These are phyloP conservation scores for Penicillium sp. DNA, from an alignment of 2,329 filamentous ascomycete genomes.

Conservation along the genomic window DNA sequence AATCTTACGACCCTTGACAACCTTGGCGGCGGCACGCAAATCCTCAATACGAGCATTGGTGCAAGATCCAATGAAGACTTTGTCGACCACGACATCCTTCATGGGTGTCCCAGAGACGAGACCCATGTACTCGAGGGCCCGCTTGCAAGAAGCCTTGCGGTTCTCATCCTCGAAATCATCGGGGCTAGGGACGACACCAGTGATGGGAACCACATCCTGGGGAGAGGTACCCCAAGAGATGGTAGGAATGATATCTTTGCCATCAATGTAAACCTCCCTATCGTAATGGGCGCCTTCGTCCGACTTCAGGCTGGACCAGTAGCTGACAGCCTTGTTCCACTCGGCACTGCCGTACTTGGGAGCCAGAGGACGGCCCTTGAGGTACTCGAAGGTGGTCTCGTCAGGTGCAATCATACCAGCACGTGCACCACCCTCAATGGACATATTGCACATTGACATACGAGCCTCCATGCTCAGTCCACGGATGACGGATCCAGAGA, in stretches of 20 bases:
- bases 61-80: slow-evolving; percentile 97
- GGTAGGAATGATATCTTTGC: slow-evolving; percentile 88
- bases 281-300: slow-evolving; percentile 90
- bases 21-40: slow-evolving; percentile 77
- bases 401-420: slow-evolving; percentile 97
- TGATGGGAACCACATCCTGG: slow-evolving; percentile 94
- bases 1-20: slow-evolving; percentile 84
- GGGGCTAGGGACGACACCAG: slow-evolving; percentile 82
- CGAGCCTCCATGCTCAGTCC: slow-evolving; percentile 90
- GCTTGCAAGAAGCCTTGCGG: slow-evolving; percentile 75
- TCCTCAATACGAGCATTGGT: slow-evolving; percentile 98
- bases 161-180: slow-evolving; percentile 77
- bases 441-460: slow-evolving; percentile 99
- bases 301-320: slow-evolving; percentile 84
- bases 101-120: slow-evolving; percentile 81
- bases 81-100: slow-evolving; percentile 89
- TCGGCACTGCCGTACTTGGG: slow-evolving; percentile 79
- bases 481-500: slow-evolving; percentile 91
- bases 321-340: slow-evolving; percentile 83
- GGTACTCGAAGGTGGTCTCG: slow-evolving; percentile 89
- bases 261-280: slow-evolving; percentile 82
- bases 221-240: slow-evolving; percentile 97
- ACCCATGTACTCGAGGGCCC: slow-evolving; percentile 95
- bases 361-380: slow-evolving; percentile 85
- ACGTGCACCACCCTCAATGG: slow-evolving; percentile 91